Conservation (phyloP, 2,329 filamentous ascomycete species). For the Neopestalotiopsis clavispora region DNA sequence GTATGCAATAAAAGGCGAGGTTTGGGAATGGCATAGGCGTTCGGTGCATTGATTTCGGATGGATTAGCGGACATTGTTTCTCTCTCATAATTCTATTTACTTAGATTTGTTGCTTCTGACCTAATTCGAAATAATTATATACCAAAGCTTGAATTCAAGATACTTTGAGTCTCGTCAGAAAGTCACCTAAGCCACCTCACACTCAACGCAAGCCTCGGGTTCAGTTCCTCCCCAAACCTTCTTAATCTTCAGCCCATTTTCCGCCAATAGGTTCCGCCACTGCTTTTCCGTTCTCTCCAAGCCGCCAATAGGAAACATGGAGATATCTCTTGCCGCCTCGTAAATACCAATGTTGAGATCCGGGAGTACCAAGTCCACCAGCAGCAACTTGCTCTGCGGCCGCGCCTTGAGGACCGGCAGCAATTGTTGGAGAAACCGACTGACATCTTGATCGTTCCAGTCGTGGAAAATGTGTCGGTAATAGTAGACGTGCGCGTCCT, state of each 20-base stretch:
- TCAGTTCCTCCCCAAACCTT: not conserved
- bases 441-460: not conserved
- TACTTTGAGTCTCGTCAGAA: no score
- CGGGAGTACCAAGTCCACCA: not conserved
- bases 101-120: not conserved
- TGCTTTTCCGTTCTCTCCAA: not conserved
- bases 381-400: not conserved
- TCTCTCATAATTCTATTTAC: not conserved
- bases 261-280: not conserved
- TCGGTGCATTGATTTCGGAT: not conserved
- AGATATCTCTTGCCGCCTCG: constrained; percentile 1
- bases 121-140: no score
- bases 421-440: not conserved
- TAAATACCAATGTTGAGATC: not conserved
- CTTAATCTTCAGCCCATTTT: not conserved
- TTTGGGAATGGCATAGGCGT: not conserved
- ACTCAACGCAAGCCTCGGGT: constrained; percentile 2
- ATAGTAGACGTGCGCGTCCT: not conserved
- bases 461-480: not conserved
- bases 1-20: not conserved
- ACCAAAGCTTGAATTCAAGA: no score
- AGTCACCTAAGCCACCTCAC: not conserved
- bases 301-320: not conserved
- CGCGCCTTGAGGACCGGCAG: not conserved
- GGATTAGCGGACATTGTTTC: not conserved